Evolutionary conservation across 768 basidiomycete genomes (phyloP), one percentile per base, ranked within the genome.

Genomic region (Naganishia randhawae): DNA sequence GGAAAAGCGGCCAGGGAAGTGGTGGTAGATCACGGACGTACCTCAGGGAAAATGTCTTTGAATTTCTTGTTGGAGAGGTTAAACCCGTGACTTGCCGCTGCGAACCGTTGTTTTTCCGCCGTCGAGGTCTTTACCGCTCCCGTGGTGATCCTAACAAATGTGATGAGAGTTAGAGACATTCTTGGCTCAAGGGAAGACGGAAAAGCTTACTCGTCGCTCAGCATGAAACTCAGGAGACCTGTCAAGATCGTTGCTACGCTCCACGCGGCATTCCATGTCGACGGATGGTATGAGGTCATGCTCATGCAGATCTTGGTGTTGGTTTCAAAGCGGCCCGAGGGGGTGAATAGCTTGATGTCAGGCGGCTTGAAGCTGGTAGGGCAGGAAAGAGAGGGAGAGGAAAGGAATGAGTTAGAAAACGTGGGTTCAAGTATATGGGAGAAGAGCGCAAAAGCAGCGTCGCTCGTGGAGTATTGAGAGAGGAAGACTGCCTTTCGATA

Each of bases 181-280:
- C 54, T 22, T 65, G 25, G n/a, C 22, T 25, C 48, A 16, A 7
- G 39, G 13, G 6, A 32, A 31, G 61, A 48, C 29, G 25, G 39
- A 63, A 17, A 25, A 52, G 9, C 69, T 63, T 32, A 70, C 69
- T 96, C 93, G 73, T 96, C 91, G 0, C 90, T 88, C 55, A 94
- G 83, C 93, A 95, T 95, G 82, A 96, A 96, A 4, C 90, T 92
- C 54, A 95, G 82, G 22, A 98, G 84, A 22, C 96, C 96, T 7
- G 93, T 97, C 73, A 95, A 84, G 80, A 92, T 95, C 73, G 78
- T 80, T n/a, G 78, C 76, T 11, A 80, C 78, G 10, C 76, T 76
- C 71, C 71, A 70, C 17, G 65, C 65, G 1, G 69, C 69, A 48
- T 70, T 70, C 69, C 69, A 70, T 54, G 66, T 54, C 19, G 51